phyloP scores from a whole-genome alignment of 2,329 filamentous ascomycete genomes.

The Hypoxylon sp. region DNA sequence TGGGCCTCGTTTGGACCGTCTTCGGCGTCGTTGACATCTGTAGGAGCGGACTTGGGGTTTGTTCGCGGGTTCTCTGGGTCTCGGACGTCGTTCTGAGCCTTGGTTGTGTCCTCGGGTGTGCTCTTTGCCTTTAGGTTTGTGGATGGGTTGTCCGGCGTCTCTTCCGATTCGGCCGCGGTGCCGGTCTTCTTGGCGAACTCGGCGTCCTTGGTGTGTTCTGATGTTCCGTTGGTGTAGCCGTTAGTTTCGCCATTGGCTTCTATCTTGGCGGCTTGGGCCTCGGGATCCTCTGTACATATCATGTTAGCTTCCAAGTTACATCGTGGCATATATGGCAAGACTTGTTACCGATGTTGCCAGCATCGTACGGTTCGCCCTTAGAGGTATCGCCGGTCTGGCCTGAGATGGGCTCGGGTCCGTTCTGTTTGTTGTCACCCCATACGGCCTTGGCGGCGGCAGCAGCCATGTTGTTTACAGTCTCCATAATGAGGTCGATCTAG shows the following conservation, averaged over 20 bases:
- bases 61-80: slow-evolving; percentile 56
- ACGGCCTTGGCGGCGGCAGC: slow-evolving; percentile 64
- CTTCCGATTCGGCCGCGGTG: slow-evolving; percentile 46
- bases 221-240: slow-evolving; percentile 35
- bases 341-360: slow-evolving; percentile 76
- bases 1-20: slow-evolving; percentile 54
- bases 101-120: slow-evolving; percentile 46
- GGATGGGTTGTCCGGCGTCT: slow-evolving; percentile 51
- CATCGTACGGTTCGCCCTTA: slow-evolving; percentile 81
- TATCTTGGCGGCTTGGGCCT: slow-evolving; percentile 35
- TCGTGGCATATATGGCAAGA: slow-evolving; percentile 10
- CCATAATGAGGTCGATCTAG: slow-evolving; percentile 63
- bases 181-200: slow-evolving; percentile 50
- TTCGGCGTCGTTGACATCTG: slow-evolving; percentile 57
- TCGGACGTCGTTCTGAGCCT: slow-evolving; percentile 60
- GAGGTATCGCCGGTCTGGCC: slow-evolving; percentile 77
- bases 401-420: slow-evolving; percentile 76
- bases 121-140: slow-evolving; percentile 49
- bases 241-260: slow-evolving; percentile 34
- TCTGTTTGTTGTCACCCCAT: slow-evolving; percentile 60
- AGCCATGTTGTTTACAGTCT: slow-evolving; percentile 72
- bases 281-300: slow-evolving; percentile 28
- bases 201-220: slow-evolving; percentile 21
- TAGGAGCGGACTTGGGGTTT: slow-evolving; percentile 55
- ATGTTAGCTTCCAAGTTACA: slow-evolving; percentile 20